Base-by-base conservation (phyloP, 2,329 filamentous ascomycete genomes). In the Colletotrichum sp. region DNA sequence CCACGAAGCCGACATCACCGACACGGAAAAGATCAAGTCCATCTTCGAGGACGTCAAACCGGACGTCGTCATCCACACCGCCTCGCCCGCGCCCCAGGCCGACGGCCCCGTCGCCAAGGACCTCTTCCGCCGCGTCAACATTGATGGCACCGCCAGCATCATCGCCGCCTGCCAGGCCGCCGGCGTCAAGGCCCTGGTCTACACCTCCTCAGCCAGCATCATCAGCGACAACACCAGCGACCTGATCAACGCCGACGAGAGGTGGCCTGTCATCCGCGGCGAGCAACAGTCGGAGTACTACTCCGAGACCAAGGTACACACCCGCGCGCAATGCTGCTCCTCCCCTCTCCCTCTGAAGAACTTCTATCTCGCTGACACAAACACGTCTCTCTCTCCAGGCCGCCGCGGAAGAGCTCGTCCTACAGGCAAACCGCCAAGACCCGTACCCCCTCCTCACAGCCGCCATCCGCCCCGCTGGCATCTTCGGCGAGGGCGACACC, bases 61-160 rank as follows among this genome's bases (percentile, higher is more conserved):
- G 25, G 93, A 96, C 82, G 91, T 97, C 16, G 95, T 99, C 67
- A 93, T 98, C 81, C 96, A 99, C 85, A 98, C 96, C 3, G 97
- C 96, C 25, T 95, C 93, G 39, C 94, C 95, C 52, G 85, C 89
- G 28, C 89, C 87, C 75, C 89, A 91, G 82, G 86, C 90, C 85
- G 84, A 84, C 81, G 81, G 88, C 83, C 43, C 68, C 36, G 85
- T 90, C 81, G 85, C 89, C 80, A 88, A 93, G 78, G 89, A 90
- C 22, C 85, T 95, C 43, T 94, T 97, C 83, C 91, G 91, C 80
- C 93, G 93, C 83, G 94, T 98, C 82, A 99, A 98, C 84, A 93
- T 98, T 68, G 93, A 95, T 67, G 96, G 96, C 67, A 98, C 97
- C 16, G 89, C 89, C 78, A 93, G 94, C 78, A 90, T 98, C 65